Conservation (phyloP, 441 rosid genomes). For the Metrosideros polymorpha region DNA sequence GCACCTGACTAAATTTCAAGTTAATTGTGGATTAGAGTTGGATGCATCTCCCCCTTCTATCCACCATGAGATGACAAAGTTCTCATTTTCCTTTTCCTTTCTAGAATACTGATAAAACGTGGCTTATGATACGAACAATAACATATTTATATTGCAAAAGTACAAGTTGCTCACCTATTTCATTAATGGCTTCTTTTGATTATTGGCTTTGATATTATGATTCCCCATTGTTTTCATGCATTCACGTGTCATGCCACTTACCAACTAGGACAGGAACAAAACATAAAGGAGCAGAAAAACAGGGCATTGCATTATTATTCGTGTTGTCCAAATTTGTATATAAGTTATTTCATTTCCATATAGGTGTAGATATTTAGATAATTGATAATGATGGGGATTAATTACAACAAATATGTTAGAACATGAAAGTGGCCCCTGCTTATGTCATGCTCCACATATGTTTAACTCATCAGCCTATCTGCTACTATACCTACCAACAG, state of each 20-base stretch:
- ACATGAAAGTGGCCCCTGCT: conserved; percentile 15
- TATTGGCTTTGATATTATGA: neutral
- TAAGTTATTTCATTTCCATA: neutral
- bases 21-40: neutral
- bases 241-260: neutral
- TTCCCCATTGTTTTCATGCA: neutral
- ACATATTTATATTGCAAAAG: neutral
- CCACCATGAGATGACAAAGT: neutral
- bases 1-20: neutral
- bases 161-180: neutral
- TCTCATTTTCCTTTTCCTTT: neutral
- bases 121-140: neutral
- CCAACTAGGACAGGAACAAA: neutral
- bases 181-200: neutral
- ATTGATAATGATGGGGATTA: conserved; percentile 7
- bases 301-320: neutral
- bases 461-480: conserved; percentile 2
- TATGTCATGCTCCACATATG: neutral
- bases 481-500: conserved; percentile 22
- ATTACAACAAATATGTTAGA: neutral
- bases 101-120: neutral
- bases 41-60: neutral
- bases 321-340: neutral
- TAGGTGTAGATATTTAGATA: neutral
- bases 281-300: neutral